Percentiles rank a stretch among this genome's conserved stretches.
Evolutionary conservation across 371 early-diverging fungal genomes (phyloP).

Genomic region (Fennellomyces sp.): DNA sequence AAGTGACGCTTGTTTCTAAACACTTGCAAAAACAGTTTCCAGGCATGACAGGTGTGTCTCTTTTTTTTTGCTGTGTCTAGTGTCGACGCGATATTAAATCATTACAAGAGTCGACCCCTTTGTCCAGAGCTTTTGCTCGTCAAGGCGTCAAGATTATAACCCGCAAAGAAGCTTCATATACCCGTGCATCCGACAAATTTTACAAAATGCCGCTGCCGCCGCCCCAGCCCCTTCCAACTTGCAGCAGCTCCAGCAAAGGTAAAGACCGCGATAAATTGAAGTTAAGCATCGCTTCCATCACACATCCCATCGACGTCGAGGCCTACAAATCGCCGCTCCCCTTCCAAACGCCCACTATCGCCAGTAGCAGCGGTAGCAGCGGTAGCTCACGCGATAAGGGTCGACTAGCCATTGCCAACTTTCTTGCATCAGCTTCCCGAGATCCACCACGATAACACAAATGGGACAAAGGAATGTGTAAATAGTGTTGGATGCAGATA

Average conservation of each 20-base stretch:
- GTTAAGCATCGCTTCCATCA: conserved; percentile 10
- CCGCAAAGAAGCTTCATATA: conserved; percentile 44
- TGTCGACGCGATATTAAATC: not conserved
- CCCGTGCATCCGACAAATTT: conserved; percentile 15
- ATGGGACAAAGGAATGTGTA: not conserved
- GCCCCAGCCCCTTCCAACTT: not conserved
- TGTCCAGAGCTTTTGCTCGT: conserved; percentile 68
- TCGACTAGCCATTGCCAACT: not conserved
- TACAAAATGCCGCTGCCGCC: conserved; percentile 6
- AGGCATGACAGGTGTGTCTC: conserved; percentile 59
- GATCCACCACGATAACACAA: not conserved
- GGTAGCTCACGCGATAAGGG: not conserved
- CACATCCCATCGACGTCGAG: conserved; percentile 1
- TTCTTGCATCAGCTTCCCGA: not conserved
- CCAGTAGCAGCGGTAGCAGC: not conserved
- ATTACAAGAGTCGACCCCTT: conserved; percentile 55
- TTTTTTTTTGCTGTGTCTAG: not conserved
- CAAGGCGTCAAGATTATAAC: conserved; percentile 72
- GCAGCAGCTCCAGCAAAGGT: not conserved
- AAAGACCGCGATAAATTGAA: not conserved
- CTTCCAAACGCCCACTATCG: too few species aligned
- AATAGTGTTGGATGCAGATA: not conserved
- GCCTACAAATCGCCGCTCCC: not conserved
- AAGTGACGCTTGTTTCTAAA: not conserved
- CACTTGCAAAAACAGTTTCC: conserved; percentile 40